Evolutionary conservation across 2,329 filamentous ascomycete species (phyloP).

Genomic region (Teratosphaeria nubilosa): DNA sequence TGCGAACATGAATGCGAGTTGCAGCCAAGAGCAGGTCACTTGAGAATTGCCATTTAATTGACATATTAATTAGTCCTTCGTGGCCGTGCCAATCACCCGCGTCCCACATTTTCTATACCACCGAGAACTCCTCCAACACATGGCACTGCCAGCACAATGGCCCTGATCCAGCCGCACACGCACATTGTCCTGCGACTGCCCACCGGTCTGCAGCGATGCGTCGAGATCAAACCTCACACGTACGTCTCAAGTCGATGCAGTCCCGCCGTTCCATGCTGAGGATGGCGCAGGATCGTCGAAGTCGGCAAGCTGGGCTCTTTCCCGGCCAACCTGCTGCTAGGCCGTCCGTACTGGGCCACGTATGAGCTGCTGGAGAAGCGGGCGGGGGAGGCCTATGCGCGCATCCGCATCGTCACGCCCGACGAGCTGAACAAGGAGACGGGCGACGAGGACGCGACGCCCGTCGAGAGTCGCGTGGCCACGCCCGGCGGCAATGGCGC

Average conservation of each 20-base stretch:
- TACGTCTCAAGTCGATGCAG: constrained; percentile 37
- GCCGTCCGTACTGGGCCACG: constrained; percentile 83
- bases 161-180: constrained; percentile 37
- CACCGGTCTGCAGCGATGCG: constrained; percentile 47
- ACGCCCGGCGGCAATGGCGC: constrained; percentile 18
- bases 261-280: constrained; percentile 23
- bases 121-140: neutral
- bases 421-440: constrained; percentile 73
- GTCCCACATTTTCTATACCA: neutral
- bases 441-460: constrained; percentile 46
- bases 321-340: constrained; percentile 76
- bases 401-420: constrained; percentile 67
- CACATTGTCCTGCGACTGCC: constrained; percentile 47
- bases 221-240: constrained; percentile 54
- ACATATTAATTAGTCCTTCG: no score
- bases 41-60: no score
- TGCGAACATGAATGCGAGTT: no score
- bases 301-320: constrained; percentile 91
- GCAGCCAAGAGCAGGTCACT: no score
- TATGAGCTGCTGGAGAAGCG: constrained; percentile 74
- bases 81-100: no score
- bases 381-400: constrained; percentile 53
- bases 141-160: neutral
- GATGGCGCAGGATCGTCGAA: constrained; percentile 59
- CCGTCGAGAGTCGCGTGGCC: constrained; percentile 24